Evolutionary conservation across 23 red algal species (phyloP), one percentile per base, ranked within the genome.

Genomic region (Gracilaria vermiculophylla): DNA sequence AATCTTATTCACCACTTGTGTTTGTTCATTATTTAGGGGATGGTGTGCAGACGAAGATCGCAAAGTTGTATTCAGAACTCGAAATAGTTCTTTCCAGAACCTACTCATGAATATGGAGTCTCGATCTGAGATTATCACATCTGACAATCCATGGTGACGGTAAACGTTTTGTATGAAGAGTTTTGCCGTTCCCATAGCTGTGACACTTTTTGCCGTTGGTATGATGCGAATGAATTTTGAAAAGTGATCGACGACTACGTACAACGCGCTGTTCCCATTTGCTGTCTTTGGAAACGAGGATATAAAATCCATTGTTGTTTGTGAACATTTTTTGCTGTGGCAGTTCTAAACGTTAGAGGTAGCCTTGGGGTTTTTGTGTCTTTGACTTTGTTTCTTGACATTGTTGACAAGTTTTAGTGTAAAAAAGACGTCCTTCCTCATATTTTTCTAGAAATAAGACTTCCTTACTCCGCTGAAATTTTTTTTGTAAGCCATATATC

Each of bases 1-100:
- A 23, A 51, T 86, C 45, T 52, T 69, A 17, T 86, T 86, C 35
- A 73, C 74, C n/a, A 86, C 64, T 35, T 86, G 62, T 1, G 62
- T 70, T 51, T 86, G 64, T 31, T 42, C 39, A 60, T 74, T 42
- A 17, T 13, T 74, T 34, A 25, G 82, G 19, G 82, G 82, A 54
- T 86, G 62, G 53, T 86, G 74, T 13, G 64, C 82, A 12, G 64
- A 72, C 16, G 45, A 86, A 7, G 82, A 27, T 13, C 21, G 10
- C 17, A 86, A 23, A 42, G 54, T 74, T 31, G 69, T 41, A 6
- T 52, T 1, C 2, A 73, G 17, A 33, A 54, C 7, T 31, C 23
- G 24, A 14, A 50, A 74, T 35, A 72, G 0, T 52, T 41, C 42
- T 25, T 57, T 53, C 57, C 62, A 86, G 62, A 86, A 86, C 19